phyloP scores from a whole-genome alignment of 2,329 filamentous ascomycete genomes.

The Stachybotrys chlorohalonatus region DNA sequence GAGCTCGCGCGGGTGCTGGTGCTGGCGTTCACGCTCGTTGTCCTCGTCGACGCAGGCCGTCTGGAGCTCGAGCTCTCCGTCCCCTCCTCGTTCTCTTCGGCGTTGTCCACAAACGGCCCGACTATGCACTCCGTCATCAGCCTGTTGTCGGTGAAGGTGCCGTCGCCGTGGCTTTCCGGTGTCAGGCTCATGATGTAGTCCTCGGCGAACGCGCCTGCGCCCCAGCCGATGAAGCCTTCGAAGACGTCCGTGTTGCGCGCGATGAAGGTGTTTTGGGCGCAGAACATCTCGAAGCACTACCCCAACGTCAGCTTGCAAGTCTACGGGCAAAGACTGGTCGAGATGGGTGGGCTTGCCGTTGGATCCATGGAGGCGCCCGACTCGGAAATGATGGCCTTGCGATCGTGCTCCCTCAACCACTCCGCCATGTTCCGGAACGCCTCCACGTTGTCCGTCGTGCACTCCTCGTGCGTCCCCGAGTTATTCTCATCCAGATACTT shows the following conservation, averaged over 20 bases:
- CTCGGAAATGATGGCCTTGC: constrained; percentile 43
- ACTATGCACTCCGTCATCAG: constrained; percentile 33
- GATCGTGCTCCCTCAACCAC: constrained; percentile 35
- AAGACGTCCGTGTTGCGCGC: constrained; percentile 37
- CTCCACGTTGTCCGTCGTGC: constrained; percentile 42
- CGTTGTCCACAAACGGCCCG: constrained; percentile 19
- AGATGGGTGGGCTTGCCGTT: constrained; percentile 19
- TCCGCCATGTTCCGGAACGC: constrained; percentile 36
- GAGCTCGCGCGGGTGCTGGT: neutral
- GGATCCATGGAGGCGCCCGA: constrained; percentile 36
- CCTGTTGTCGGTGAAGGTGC: constrained; percentile 25
- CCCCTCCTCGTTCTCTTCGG: constrained; percentile 1
- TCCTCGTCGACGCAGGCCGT: neutral
- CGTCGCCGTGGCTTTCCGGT: constrained; percentile 15
- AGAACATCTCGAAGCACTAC: constrained; percentile 33
- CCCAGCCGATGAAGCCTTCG: constrained; percentile 36
- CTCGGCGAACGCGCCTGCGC: constrained; percentile 32
- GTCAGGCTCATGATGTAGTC: constrained; percentile 34
- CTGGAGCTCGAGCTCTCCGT: neutral
- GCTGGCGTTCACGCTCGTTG: neutral
- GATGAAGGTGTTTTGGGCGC: constrained; percentile 36
- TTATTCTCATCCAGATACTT: constrained; percentile 52
- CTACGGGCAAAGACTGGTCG: neutral
- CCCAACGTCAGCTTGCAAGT: constrained; percentile 2
- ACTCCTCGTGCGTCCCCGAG: constrained; percentile 41